These are phyloP conservation scores for Scortechinia acanthostroma DNA, from an alignment of 2,329 filamentous ascomycete genomes.

Conservation along the genomic window DNA sequence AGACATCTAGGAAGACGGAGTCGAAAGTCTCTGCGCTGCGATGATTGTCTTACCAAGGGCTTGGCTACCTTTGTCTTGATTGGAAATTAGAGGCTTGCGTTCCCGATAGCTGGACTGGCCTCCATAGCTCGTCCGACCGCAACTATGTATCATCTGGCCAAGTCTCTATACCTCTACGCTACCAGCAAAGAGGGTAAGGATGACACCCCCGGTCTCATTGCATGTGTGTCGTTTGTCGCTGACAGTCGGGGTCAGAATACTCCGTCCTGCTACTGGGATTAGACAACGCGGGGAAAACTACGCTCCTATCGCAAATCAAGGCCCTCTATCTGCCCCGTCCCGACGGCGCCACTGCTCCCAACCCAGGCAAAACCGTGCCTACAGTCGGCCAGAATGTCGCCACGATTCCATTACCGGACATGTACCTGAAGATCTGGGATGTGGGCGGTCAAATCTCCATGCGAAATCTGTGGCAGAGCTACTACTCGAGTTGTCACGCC, in stretches of 20 bases:
- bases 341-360: slow-evolving; percentile 27
- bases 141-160: slow-evolving; percentile 59
- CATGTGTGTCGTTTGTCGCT: not conserved
- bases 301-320: slow-evolving; percentile 60
- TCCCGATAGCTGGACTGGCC: not conserved
- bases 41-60: not conserved
- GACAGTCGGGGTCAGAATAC: slow-evolving; percentile 39
- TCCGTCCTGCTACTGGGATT: slow-evolving; percentile 60
- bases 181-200: slow-evolving; percentile 57
- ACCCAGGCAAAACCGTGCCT: slow-evolving; percentile 54
- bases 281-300: slow-evolving; percentile 64
- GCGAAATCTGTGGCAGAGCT: slow-evolving; percentile 56
- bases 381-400: slow-evolving; percentile 62
- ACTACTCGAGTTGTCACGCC: slow-evolving; percentile 56
- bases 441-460: slow-evolving; percentile 59
- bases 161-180: slow-evolving; percentile 57
- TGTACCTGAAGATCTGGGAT: slow-evolving; percentile 65
- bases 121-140: not conserved
- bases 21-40: not conserved
- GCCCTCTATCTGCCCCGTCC: slow-evolving; percentile 36
- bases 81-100: not conserved
- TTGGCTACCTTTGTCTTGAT: not conserved
- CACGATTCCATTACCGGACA: slow-evolving; percentile 49
- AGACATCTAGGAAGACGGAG: not conserved
- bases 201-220: not conserved